Percentiles rank a stretch among this genome's conserved stretches.
These are phyloP conservation scores for Buxus sempervirens DNA, from an alignment of 164 flowering plant species.

Conservation along the genomic window DNA sequence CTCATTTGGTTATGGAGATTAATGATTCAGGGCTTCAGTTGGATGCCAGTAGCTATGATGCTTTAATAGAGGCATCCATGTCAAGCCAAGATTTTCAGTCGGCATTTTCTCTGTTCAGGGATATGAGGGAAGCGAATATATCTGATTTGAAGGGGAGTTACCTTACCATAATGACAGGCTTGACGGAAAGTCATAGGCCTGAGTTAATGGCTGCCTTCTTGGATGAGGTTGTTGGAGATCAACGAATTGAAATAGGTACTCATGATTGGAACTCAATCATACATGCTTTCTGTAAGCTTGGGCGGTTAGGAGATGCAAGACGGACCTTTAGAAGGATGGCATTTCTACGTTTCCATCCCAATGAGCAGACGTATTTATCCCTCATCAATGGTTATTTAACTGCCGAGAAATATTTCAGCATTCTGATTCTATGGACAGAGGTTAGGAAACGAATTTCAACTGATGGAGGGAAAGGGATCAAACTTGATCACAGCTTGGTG, in stretches of 20 bases:
- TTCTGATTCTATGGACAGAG: constrained; percentile 85
- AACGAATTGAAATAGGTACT: constrained; percentile 75
- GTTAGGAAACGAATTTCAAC: constrained; percentile 50
- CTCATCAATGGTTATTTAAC: constrained; percentile 75
- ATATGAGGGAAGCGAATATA: constrained; percentile 78
- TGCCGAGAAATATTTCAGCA: constrained; percentile 72
- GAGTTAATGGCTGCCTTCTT: constrained; percentile 95
- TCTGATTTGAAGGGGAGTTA: constrained; percentile 75
- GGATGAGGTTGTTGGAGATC: constrained; percentile 90
- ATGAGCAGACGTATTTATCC: constrained; percentile 85
- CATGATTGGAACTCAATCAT: constrained; percentile 98
- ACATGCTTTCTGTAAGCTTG: constrained; percentile 89
- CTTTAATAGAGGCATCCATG: constrained; percentile 86
- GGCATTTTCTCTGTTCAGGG: constrained; percentile 83
- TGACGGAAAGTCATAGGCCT: constrained; percentile 85
- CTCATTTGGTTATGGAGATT: constrained; percentile 77
- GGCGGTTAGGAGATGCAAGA: constrained; percentile 84
- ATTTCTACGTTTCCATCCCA: constrained; percentile 78
- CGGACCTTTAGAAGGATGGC: constrained; percentile 91
- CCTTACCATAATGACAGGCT: constrained; percentile 90
- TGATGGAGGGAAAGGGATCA: constrained; percentile 42
- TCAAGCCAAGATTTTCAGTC: constrained; percentile 90
- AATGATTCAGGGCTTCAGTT: constrained; percentile 60
- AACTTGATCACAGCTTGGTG: constrained; percentile 61
- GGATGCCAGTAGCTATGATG: constrained; percentile 60